Conservation (phyloP, 192 early-diverging fungal genomes). For the Phlyctochytrium arcticum region DNA sequence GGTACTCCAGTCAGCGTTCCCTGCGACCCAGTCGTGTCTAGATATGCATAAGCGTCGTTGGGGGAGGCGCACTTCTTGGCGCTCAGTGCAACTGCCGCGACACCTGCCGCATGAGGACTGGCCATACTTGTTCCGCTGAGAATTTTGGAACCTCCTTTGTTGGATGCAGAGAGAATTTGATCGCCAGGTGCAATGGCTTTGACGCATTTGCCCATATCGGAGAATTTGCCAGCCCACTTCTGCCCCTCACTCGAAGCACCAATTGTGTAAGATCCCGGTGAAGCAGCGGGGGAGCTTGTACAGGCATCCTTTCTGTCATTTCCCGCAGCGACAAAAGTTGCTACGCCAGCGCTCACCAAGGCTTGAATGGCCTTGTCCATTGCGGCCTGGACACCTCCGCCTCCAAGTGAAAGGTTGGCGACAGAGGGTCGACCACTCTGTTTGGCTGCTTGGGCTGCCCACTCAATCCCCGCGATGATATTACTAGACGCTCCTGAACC, state of each 20-base stretch:
- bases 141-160: too few relatives aligned
- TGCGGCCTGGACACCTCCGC: slow-evolving; percentile 56
- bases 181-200: slow-evolving; percentile 48
- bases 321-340: slow-evolving; percentile 43
- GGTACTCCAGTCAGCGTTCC: too few relatives aligned
- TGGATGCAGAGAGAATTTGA: slow-evolving; percentile 40
- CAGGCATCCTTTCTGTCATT: slow-evolving; percentile 54
- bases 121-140: too few relatives aligned
- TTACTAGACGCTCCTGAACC: slow-evolving; percentile 47
- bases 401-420: slow-evolving; percentile 70
- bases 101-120: too few relatives aligned
- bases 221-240: slow-evolving; percentile 40
- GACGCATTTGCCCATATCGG: slow-evolving; percentile 7
- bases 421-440: slow-evolving; percentile 2
- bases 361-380: slow-evolving; percentile 49
- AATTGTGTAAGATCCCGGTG: slow-evolving; percentile 19
- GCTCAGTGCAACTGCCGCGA: too few relatives aligned
- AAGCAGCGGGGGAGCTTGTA: slow-evolving; percentile 43
- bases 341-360: slow-evolving; percentile 31
- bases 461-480: slow-evolving; percentile 53
- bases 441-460: slow-evolving; percentile 15
- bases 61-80: too few relatives aligned
- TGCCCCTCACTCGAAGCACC: slow-evolving; percentile 15
- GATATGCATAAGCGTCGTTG: too few relatives aligned
- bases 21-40: too few relatives aligned